Conservation (phyloP, 23 red algal species). For the Gracilaria domingensis region DNA sequence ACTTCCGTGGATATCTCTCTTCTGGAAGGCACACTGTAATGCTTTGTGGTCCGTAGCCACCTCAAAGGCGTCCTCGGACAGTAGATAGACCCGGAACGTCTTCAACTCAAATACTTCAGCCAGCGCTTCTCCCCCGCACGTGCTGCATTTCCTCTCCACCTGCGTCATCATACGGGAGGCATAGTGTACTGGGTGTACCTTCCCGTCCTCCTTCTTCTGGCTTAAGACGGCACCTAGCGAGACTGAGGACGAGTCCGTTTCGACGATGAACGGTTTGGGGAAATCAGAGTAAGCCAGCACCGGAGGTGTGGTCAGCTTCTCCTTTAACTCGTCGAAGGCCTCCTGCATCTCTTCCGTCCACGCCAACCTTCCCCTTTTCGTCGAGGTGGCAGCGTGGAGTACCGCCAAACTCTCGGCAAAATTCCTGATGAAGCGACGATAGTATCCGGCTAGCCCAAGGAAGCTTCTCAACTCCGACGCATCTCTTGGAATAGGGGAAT, state of each 20-base stretch:
- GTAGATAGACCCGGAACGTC: constrained; percentile 32
- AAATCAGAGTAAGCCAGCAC: constrained; percentile 29
- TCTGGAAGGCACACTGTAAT: too few relatives aligned
- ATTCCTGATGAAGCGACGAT: too few relatives aligned
- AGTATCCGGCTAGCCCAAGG: not conserved
- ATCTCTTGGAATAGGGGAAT: not conserved
- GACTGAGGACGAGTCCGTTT: constrained; percentile 10
- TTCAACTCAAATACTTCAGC: constrained; percentile 33
- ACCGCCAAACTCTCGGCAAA: constrained; percentile 12
- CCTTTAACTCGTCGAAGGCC: constrained; percentile 38
- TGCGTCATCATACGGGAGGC: too few relatives aligned
- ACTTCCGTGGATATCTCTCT: too few relatives aligned
- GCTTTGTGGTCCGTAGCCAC: too few relatives aligned
- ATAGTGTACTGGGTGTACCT: constrained; percentile 12
- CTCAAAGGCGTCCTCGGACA: not conserved
- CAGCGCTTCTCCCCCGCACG: constrained; percentile 14
- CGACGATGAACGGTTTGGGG: constrained; percentile 1
- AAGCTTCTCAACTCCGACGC: constrained; percentile 11
- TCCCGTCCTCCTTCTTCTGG: constrained; percentile 32
- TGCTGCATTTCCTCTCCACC: too few relatives aligned
- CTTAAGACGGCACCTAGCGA: not conserved
- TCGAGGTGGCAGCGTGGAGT: not conserved
- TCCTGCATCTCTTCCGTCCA: too few relatives aligned
- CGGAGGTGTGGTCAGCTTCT: constrained; percentile 16
- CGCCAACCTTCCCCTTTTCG: constrained; percentile 15